phyloP scores from a whole-genome alignment of 2,329 filamentous ascomycete species.

The Fusarium mundagurra region DNA sequence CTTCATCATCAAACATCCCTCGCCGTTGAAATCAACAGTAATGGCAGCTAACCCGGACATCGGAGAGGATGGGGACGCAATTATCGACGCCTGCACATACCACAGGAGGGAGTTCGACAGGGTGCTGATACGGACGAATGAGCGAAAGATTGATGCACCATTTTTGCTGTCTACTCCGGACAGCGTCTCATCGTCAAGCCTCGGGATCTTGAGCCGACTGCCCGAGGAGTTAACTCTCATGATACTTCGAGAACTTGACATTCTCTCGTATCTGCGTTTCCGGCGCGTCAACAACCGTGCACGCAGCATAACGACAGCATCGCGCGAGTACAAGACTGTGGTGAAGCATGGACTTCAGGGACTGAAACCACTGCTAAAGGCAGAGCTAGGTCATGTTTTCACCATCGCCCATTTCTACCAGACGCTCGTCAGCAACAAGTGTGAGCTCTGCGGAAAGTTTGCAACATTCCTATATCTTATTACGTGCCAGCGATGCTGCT shows the following conservation, averaged over 20 bases:
- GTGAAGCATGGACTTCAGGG: not conserved
- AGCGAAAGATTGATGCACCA: conserved; percentile 2
- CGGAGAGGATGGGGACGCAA: not conserved
- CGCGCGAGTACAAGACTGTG: not conserved
- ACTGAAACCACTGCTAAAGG: conserved; percentile 9
- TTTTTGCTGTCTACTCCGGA: not conserved
- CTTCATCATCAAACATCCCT: not conserved
- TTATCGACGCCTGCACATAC: conserved; percentile 7
- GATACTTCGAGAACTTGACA: conserved; percentile 2
- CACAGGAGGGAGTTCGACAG: conserved; percentile 16
- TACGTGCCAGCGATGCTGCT: conserved; percentile 11
- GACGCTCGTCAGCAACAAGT: not conserved
- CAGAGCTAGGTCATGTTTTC: not conserved
- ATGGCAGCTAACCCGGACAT: not conserved
- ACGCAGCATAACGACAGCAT: not conserved
- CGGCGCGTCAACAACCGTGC: not conserved
- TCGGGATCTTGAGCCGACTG: not conserved
- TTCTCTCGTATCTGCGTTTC: conserved; percentile 12
- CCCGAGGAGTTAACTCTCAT: conserved; percentile 8
- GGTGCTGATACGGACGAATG: not conserved
- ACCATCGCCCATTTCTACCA: not conserved
- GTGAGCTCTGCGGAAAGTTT: conserved; percentile 6
- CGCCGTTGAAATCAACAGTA: too few species aligned
- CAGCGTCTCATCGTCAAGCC: not conserved
- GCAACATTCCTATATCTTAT: conserved; percentile 7